phyloP scores from a whole-genome alignment of 176 grass and related monocot species.

The Otatea glauca region DNA sequence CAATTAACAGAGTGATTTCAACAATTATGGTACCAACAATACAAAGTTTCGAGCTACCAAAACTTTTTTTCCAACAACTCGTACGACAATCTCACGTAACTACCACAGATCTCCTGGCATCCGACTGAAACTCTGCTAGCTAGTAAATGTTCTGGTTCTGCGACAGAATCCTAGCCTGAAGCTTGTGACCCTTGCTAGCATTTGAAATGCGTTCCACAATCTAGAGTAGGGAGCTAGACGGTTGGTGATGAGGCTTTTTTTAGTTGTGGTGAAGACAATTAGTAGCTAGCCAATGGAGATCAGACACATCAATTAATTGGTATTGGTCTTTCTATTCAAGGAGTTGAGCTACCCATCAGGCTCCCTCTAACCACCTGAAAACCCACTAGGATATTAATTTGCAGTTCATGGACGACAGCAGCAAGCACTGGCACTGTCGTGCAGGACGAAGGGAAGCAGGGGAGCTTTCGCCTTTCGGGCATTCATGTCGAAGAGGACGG shows the following conservation, averaged over 20 bases:
- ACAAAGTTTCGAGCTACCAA: not conserved
- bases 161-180: too few relatives aligned
- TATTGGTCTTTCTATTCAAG: slow-evolving; percentile 14
- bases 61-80: not conserved
- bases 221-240: not conserved
- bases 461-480: not conserved
- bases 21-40: not conserved
- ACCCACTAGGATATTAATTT: not conserved
- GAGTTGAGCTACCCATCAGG: slow-evolving; percentile 47
- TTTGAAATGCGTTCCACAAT: not conserved
- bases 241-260: not conserved
- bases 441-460: not conserved
- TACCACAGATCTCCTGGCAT: too few relatives aligned
- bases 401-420: not conserved
- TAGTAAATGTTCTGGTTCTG: too few relatives aligned
- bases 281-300: not conserved
- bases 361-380: slow-evolving; percentile 47
- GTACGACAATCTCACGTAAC: not conserved
- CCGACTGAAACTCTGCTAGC: too few relatives aligned
- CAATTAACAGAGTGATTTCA: not conserved
- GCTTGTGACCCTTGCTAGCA: not conserved
- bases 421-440: not conserved
- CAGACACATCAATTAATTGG: not conserved
- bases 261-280: slow-evolving; percentile 1
- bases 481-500: slow-evolving; percentile 62